Conservation (phyloP, 805 yeast species). For the Allodekkera sacchari region DNA sequence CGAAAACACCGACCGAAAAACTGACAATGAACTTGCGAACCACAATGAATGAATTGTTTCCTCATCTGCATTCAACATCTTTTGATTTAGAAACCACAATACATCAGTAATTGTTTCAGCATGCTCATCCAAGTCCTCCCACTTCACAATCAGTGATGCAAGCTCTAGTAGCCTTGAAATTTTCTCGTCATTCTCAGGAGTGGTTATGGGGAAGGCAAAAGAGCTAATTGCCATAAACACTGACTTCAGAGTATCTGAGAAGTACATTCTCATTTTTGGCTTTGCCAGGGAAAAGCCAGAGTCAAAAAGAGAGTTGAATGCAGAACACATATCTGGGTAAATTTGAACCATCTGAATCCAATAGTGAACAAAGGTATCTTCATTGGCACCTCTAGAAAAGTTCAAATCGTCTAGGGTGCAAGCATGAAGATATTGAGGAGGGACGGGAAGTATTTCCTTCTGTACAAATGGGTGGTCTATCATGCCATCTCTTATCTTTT, state of each 20-base stretch:
- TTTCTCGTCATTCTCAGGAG: slow-evolving; percentile 14
- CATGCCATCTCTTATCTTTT: slow-evolving; percentile 7
- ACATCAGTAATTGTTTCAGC: slow-evolving; percentile 29
- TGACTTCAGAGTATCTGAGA: slow-evolving; percentile 28
- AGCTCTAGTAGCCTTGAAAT: slow-evolving; percentile 32
- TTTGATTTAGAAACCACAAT: slow-evolving; percentile 23
- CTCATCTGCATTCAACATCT: slow-evolving; percentile 27
- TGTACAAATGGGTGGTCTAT: slow-evolving; percentile 15
- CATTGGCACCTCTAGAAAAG: slow-evolving; percentile 28
- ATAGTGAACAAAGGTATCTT: slow-evolving; percentile 31
- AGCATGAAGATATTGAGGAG: slow-evolving; percentile 28
- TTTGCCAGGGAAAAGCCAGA: no score
- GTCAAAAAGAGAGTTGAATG: no score
- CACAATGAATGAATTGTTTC: slow-evolving; percentile 39
- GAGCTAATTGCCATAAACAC: slow-evolving; percentile 28
- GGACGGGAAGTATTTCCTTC: slow-evolving; percentile 22
- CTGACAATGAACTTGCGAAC: slow-evolving; percentile 49
- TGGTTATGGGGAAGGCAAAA: slow-evolving; percentile 22
- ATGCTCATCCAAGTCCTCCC: slow-evolving; percentile 29
- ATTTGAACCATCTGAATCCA: slow-evolving; percentile 35
- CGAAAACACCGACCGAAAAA: slow-evolving; percentile 48
- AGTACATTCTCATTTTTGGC: no score
- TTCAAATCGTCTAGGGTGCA: slow-evolving; percentile 33
- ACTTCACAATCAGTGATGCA: slow-evolving; percentile 34
- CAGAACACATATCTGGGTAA: slow-evolving; percentile 31